Conservation (phyloP, 2,329 filamentous ascomycete genomes). For the Rhinocladiella mackenziei region DNA sequence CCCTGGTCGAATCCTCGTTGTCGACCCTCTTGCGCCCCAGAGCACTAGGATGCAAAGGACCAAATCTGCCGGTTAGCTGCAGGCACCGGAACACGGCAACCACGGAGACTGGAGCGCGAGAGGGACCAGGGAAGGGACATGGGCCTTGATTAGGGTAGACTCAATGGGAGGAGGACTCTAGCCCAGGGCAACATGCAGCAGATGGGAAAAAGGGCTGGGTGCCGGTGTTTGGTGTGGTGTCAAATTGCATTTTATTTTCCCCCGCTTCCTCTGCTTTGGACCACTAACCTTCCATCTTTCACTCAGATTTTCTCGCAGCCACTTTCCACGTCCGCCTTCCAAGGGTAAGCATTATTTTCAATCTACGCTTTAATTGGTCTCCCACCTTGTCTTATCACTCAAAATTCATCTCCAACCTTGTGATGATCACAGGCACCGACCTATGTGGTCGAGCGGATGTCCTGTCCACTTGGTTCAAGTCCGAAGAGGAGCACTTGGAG, state of each 20-base stretch:
- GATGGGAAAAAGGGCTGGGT: too few relatives aligned
- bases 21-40: neutral
- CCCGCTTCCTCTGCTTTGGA: neutral
- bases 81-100: conserved; percentile 12
- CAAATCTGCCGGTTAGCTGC: conserved; percentile 12
- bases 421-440: conserved; percentile 27
- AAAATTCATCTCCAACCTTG: conserved; percentile 16
- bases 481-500: too few relatives aligned
- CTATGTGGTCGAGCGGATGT: too few relatives aligned
- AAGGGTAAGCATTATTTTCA: conserved; percentile 1
- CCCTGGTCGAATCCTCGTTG: conserved; percentile 7
- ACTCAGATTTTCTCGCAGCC: conserved; percentile 9
- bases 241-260: too few relatives aligned
- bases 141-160: too few relatives aligned
- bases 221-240: too few relatives aligned
- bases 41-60: conserved; percentile 10
- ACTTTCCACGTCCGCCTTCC: conserved; percentile 12
- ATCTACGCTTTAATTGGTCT: conserved; percentile 14
- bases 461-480: too few relatives aligned
- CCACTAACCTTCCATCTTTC: neutral
- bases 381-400: conserved; percentile 15
- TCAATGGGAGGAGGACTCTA: too few relatives aligned
- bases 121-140: too few relatives aligned
- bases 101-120: neutral
- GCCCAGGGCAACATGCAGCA: too few relatives aligned